These are phyloP conservation scores for Cryptosporidium ryanae DNA, from an alignment of 169 alveolate genomes.

Conservation along the genomic window DNA sequence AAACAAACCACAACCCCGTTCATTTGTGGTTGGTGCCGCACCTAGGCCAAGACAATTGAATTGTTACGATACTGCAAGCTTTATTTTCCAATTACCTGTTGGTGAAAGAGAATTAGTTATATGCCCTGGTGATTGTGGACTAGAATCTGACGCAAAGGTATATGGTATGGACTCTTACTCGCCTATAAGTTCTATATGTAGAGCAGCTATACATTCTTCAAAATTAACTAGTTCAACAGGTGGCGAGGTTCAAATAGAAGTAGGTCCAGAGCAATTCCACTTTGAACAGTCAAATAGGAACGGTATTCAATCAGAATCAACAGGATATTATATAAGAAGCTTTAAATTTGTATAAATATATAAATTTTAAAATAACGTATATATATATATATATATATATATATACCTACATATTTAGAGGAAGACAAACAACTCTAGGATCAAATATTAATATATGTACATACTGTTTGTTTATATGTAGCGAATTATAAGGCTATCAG, in stretches of 20 bases:
- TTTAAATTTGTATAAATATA: constrained; percentile 43
- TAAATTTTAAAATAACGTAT: neutral
- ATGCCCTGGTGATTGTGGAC: constrained; percentile 76
- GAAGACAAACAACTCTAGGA: too few species aligned
- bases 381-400: too few species aligned
- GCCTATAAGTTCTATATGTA: constrained; percentile 88
- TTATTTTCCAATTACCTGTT: constrained; percentile 60
- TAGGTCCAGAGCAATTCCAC: constrained; percentile 73
- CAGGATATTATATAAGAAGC: constrained; percentile 72
- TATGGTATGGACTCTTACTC: constrained; percentile 85
- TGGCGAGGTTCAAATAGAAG: constrained; percentile 70
- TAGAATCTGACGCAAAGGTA: constrained; percentile 76
- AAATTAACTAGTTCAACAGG: constrained; percentile 30
- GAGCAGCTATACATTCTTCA: constrained; percentile 89
- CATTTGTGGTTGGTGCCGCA: constrained; percentile 87
- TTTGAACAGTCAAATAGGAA: constrained; percentile 70
- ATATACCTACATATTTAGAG: too few species aligned
- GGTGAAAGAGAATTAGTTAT: constrained; percentile 67
- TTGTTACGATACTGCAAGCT: constrained; percentile 58
- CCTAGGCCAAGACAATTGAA: constrained; percentile 75
- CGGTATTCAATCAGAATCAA: constrained; percentile 63
- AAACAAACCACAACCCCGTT: constrained; percentile 75
- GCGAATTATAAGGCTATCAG: too few species aligned
- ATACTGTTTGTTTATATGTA: too few species aligned
- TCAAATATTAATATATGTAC: too few species aligned